These are phyloP conservation scores for Leccinum ochraceum DNA, from an alignment of 768 basidiomycete species.

Conservation along the genomic window DNA sequence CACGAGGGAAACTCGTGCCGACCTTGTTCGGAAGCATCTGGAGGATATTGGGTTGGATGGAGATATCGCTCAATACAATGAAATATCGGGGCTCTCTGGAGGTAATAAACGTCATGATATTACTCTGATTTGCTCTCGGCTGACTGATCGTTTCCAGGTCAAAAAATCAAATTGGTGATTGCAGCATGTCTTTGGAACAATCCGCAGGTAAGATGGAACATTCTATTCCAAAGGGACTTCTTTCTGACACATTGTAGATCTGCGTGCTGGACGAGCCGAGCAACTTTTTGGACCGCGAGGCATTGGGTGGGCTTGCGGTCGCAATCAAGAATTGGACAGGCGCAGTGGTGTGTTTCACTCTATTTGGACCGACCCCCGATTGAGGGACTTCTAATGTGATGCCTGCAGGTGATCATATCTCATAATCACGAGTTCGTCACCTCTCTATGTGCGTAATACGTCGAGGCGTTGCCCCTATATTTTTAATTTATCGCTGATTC, in stretches of 20 bases:
- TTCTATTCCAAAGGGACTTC: background rate
- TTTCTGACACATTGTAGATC: constrained; percentile 42
- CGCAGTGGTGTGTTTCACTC: constrained; percentile 58
- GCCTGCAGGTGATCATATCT: constrained; percentile 83
- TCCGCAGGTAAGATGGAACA: constrained; percentile 55
- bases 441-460: constrained; percentile 64
- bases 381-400: constrained; percentile 17
- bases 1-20: constrained; percentile 77
- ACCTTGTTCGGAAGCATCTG: constrained; percentile 85
- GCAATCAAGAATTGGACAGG: constrained; percentile 96
- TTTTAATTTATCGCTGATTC: constrained; percentile 21
- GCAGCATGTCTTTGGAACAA: constrained; percentile 97
- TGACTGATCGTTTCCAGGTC: constrained; percentile 49
- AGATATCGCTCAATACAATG: constrained; percentile 97
- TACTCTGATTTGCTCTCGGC: constrained; percentile 10
- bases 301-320: constrained; percentile 89
- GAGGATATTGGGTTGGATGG: constrained; percentile 97
- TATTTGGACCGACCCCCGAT: constrained; percentile 18
- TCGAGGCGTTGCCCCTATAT: constrained; percentile 2
- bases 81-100: constrained; percentile 91
- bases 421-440: constrained; percentile 91
- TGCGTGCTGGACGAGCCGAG: constrained; percentile 89
- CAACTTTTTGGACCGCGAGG: constrained; percentile 97
- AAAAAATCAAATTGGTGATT: constrained; percentile 96
- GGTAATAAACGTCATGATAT: constrained; percentile 45